Conservation (phyloP, 1,284 basidiomycete genomes). For the Ganoderma multipileum region DNA sequence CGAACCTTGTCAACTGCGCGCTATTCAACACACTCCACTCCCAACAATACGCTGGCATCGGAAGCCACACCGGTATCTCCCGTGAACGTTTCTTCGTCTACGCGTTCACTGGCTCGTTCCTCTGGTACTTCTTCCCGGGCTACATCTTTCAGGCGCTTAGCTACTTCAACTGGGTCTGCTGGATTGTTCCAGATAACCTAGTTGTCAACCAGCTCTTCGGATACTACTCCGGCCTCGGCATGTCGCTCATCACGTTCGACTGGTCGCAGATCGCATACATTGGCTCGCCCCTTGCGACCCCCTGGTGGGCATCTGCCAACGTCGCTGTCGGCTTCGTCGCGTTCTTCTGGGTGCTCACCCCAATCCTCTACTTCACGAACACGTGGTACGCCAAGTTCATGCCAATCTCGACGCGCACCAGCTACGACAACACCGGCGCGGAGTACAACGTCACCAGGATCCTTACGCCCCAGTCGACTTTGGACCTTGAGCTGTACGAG, state of each 20-base stretch:
- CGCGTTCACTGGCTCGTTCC: slow-evolving; percentile 36
- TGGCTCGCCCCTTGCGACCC: slow-evolving; percentile 40
- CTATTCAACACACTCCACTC: slow-evolving; percentile 83
- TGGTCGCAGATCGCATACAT: slow-evolving; percentile 46
- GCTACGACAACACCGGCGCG: slow-evolving; percentile 50
- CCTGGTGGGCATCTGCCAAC: slow-evolving; percentile 43
- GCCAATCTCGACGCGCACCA: slow-evolving; percentile 42
- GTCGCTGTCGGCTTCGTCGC: slow-evolving; percentile 41
- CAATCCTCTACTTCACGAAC: slow-evolving; percentile 54
- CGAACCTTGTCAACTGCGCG: slow-evolving; percentile 74
- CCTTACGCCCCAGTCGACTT: slow-evolving; percentile 47
- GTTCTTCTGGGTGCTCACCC: slow-evolving; percentile 68
- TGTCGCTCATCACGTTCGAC: slow-evolving; percentile 59
- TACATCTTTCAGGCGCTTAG: slow-evolving; percentile 50
- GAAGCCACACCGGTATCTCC: slow-evolving; percentile 66
- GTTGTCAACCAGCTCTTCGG: slow-evolving; percentile 89
- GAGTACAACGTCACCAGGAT: slow-evolving; percentile 61
- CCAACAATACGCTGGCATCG: slow-evolving; percentile 67
- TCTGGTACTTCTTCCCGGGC: slow-evolving; percentile 52
- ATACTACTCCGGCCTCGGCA: slow-evolving; percentile 76
- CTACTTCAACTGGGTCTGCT: slow-evolving; percentile 65
- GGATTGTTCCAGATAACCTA: slow-evolving; percentile 64
- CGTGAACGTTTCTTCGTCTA: slow-evolving; percentile 41
- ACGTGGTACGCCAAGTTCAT: slow-evolving; percentile 49
- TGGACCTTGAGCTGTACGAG: slow-evolving; percentile 59